phyloP scores from a whole-genome alignment of 306 rosid genomes.

The Pyrus betulifolia region DNA sequence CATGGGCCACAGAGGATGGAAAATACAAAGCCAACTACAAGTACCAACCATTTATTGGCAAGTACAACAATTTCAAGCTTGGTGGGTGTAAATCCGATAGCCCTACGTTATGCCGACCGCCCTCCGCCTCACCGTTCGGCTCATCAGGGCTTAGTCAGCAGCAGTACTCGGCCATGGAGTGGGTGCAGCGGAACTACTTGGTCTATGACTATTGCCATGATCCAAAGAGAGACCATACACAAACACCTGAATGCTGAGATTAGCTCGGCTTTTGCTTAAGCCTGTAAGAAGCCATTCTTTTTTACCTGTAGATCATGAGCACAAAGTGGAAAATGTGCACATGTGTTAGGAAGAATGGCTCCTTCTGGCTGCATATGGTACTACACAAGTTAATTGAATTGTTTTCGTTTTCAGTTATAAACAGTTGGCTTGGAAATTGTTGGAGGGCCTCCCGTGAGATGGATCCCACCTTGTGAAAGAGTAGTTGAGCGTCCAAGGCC shows the following conservation, averaged over 20 bases:
- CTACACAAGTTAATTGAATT: neutral
- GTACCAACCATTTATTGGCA: constrained; percentile 74
- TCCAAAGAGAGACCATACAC: constrained; percentile 63
- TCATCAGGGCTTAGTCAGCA: constrained; percentile 35
- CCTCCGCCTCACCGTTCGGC: constrained; percentile 31
- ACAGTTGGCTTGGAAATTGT: neutral
- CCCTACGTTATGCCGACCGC: constrained; percentile 39
- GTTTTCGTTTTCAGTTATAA: neutral
- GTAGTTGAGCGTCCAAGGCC: neutral
- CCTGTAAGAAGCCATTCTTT: neutral
- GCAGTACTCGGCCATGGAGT: constrained; percentile 53
- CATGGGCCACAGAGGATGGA: constrained; percentile 90
- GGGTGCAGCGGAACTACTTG: constrained; percentile 65
- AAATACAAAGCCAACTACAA: constrained; percentile 79
- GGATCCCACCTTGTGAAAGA: constrained; percentile 20
- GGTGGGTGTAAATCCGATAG: constrained; percentile 34
- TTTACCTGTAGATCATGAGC: neutral
- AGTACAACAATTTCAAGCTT: constrained; percentile 58
- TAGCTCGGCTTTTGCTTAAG: neutral
- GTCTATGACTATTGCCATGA: constrained; percentile 75
- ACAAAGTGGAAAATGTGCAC: neutral
- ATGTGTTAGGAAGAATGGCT: neutral
- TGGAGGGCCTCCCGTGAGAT: constrained; percentile 41
- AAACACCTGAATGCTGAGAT: constrained; percentile 61
- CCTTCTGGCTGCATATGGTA: neutral